Evolutionary conservation across 768 basidiomycete genomes (phyloP).

Genomic region (Tricholoma furcatifolium): DNA sequence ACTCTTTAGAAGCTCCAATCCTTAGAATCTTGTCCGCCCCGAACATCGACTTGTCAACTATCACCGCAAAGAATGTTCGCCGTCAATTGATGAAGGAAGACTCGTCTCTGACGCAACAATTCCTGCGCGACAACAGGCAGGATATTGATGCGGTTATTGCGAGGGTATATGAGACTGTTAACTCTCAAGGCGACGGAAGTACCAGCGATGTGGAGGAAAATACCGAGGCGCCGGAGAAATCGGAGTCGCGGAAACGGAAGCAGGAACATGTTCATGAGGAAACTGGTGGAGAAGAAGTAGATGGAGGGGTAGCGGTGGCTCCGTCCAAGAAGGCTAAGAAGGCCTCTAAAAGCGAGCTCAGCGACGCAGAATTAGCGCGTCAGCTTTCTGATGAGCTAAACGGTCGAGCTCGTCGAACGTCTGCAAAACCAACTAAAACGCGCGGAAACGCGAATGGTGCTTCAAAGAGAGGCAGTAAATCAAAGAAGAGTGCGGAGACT

Average conservation of each 20-base stretch:
- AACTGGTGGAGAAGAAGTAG: conserved; percentile 29
- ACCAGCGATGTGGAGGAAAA: conserved; percentile 32
- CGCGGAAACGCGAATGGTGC: conserved; percentile 36
- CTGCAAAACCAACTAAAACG: conserved; percentile 33
- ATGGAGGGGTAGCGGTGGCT: conserved; percentile 28
- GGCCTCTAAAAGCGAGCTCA: conserved; percentile 50
- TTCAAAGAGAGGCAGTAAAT: conserved; percentile 41
- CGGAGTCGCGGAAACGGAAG: conserved; percentile 36
- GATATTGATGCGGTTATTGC: conserved; percentile 72
- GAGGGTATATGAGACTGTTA: conserved; percentile 62
- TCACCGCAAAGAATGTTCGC: conserved; percentile 88
- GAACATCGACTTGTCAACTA: conserved; percentile 71
- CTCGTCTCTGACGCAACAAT: conserved; percentile 52
- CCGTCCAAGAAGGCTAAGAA: conserved; percentile 52
- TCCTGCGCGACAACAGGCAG: conserved; percentile 64
- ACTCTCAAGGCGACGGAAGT: conserved; percentile 30
- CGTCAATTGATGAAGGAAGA: conserved; percentile 61
- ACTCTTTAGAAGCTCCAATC: conserved; percentile 59
- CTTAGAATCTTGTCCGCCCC: conserved; percentile 72
- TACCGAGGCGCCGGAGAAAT: conserved; percentile 14
- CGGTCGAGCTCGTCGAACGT: conserved; percentile 51
- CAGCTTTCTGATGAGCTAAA: conserved; percentile 72
- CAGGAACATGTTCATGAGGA: conserved; percentile 33
- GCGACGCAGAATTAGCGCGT: conserved; percentile 70
- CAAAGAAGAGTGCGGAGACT: conserved; percentile 53